phyloP scores from a whole-genome alignment of 768 basidiomycete genomes.

The Tricholoma sp. region DNA sequence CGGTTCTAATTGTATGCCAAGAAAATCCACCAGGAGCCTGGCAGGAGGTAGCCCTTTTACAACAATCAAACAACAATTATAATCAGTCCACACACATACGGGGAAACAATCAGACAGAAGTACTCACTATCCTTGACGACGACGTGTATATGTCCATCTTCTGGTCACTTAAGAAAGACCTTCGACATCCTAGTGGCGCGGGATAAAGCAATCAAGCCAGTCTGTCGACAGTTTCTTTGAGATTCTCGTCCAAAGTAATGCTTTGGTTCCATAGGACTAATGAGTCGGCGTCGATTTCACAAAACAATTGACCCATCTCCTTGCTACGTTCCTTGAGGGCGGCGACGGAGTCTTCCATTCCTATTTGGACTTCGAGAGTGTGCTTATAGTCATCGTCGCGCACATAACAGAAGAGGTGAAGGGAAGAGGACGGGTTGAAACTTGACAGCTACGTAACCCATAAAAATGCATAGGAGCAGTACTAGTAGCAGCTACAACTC shows the following conservation, averaged over 20 bases:
- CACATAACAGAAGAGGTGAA: background rate
- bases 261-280: background rate
- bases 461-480: background rate
- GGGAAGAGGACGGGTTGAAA: background rate
- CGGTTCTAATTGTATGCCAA: background rate
- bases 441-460: background rate
- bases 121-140: background rate
- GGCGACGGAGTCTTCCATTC: background rate
- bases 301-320: background rate
- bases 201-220: background rate
- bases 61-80: too few relatives aligned
- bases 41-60: too few relatives aligned
- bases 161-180: background rate
- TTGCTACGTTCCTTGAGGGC: background rate
- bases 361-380: background rate
- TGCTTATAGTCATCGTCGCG: background rate
- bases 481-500: background rate
- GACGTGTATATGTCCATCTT: background rate
- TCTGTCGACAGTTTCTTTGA: background rate
- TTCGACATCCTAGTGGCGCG: background rate
- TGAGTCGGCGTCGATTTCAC: background rate
- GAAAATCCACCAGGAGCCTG: too few relatives aligned
- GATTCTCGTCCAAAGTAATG: background rate
- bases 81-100: background rate
- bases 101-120: too few relatives aligned